Percentiles rank a stretch among this genome's conserved stretches.
Conservation (phyloP, 768 basidiomycete genomes). For the Calvatia gigantea region DNA sequence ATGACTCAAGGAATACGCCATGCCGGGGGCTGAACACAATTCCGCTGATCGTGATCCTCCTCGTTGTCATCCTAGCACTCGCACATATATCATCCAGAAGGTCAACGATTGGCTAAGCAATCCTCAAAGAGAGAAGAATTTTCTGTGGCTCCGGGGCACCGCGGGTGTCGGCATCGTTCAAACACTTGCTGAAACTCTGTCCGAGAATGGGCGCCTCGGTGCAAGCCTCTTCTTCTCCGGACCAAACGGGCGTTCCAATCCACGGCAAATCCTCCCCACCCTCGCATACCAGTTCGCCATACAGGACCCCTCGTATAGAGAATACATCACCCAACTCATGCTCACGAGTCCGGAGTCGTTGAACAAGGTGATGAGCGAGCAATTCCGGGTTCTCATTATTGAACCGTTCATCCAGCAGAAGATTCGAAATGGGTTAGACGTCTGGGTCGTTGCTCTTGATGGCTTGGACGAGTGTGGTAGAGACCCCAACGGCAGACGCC, state of each 20-base stretch:
- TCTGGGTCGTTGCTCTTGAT: constrained; percentile 18
- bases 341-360: constrained; percentile 4
- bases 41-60: constrained; percentile 15
- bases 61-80: constrained; percentile 18
- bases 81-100: constrained; percentile 12
- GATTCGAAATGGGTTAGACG: neutral
- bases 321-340: constrained; percentile 9
- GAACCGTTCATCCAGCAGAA: constrained; percentile 10
- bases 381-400: constrained; percentile 14
- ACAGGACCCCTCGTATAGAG: neutral
- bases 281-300: constrained; percentile 21
- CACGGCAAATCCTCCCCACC: constrained; percentile 16
- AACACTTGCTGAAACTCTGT: constrained; percentile 21
- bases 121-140: neutral
- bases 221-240: constrained; percentile 17
- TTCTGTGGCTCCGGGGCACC: constrained; percentile 21
- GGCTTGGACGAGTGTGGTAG: constrained; percentile 26
- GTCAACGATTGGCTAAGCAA: constrained; percentile 12
- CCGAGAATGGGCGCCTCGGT: constrained; percentile 1
- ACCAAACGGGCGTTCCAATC: neutral
- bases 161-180: constrained; percentile 28
- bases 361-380: constrained; percentile 9
- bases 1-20: neutral
- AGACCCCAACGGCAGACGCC: neutral
- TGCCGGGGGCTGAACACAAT: constrained; percentile 16